phyloP scores from a whole-genome alignment of 2,329 filamentous ascomycete species.

The Ceratocystis lukuohia region DNA sequence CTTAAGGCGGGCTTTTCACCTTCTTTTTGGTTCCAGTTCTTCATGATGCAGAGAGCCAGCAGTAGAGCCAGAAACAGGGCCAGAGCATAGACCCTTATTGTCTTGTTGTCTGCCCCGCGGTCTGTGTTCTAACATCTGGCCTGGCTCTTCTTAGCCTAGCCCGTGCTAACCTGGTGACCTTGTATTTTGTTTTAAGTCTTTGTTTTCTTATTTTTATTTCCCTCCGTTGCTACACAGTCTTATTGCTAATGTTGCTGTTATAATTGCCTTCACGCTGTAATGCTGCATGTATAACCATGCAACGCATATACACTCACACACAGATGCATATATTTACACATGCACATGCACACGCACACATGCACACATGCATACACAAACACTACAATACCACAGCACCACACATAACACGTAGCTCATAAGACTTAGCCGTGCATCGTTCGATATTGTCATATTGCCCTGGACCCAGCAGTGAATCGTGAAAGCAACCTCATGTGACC shows the following conservation, averaged over 20 bases:
- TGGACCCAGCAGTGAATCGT: not conserved
- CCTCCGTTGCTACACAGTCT: not conserved
- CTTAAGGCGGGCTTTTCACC: not conserved
- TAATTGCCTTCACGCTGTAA: not conserved
- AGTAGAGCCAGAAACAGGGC: not conserved
- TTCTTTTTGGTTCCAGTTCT: not conserved
- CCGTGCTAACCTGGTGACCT: not conserved
- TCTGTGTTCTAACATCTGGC: not conserved
- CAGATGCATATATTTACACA: not conserved
- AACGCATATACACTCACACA: not conserved
- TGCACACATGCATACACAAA: not conserved
- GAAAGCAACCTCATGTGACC: conserved; percentile 4
- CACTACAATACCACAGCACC: not conserved
- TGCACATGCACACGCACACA: not conserved
- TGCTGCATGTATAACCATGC: conserved; percentile 2
- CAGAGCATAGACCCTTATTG: too few relatives aligned
- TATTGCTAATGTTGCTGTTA: conserved; percentile 2
- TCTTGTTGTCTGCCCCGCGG: not conserved
- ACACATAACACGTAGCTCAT: too few relatives aligned
- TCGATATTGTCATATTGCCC: not conserved
- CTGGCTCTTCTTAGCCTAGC: too few relatives aligned
- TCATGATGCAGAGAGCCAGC: too few relatives aligned
- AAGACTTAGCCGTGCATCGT: not conserved
- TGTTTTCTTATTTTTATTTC: conserved; percentile 6
- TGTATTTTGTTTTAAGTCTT: not conserved